phyloP scores from a whole-genome alignment of 305 asterid species.

The Caryopteris hybrid region DNA sequence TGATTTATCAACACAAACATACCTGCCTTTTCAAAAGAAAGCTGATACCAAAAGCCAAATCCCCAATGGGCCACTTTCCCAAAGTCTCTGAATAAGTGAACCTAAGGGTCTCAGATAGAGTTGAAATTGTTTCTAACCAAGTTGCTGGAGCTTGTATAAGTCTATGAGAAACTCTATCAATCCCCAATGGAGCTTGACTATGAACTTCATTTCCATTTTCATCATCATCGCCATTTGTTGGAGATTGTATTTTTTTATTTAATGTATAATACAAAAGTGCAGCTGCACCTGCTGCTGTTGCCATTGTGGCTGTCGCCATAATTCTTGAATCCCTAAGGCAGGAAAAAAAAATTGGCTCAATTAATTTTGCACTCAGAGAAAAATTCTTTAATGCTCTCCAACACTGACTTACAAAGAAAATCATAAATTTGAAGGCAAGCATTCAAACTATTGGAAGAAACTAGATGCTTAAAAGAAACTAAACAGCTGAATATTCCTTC shows the following conservation, averaged over 20 bases:
- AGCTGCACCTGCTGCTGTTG: slow-evolving; percentile 99
- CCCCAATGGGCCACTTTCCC: slow-evolving; percentile 99
- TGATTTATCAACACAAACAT: slow-evolving; percentile 16
- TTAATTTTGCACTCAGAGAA: background rate
- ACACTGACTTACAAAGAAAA: background rate
- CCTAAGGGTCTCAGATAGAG: slow-evolving; percentile 90
- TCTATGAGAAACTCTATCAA: slow-evolving; percentile 75
- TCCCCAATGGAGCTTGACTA: slow-evolving; percentile 45
- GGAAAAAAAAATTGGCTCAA: slow-evolving; percentile 10
- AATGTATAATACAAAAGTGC: slow-evolving; percentile 89
- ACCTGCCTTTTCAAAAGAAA: slow-evolving; percentile 94
- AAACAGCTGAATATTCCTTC: background rate
- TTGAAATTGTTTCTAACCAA: slow-evolving; percentile 92
- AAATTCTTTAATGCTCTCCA: background rate
- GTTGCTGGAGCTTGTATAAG: slow-evolving; percentile 97
- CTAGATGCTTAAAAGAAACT: background rate
- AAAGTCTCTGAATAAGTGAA: slow-evolving; percentile 94
- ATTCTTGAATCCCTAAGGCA: slow-evolving; percentile 41
- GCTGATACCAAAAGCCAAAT: slow-evolving; percentile 95
- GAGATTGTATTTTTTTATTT: slow-evolving; percentile 59
- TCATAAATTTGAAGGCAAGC: slow-evolving; percentile 17
- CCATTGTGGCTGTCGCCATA: slow-evolving; percentile 99
- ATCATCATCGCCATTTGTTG: slow-evolving; percentile 43
- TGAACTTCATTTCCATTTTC: slow-evolving; percentile 49
- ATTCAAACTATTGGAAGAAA: slow-evolving; percentile 9